These are phyloP conservation scores for Helotiales sp. DNA, from an alignment of 2,329 filamentous ascomycete species.

Conservation along the genomic window DNA sequence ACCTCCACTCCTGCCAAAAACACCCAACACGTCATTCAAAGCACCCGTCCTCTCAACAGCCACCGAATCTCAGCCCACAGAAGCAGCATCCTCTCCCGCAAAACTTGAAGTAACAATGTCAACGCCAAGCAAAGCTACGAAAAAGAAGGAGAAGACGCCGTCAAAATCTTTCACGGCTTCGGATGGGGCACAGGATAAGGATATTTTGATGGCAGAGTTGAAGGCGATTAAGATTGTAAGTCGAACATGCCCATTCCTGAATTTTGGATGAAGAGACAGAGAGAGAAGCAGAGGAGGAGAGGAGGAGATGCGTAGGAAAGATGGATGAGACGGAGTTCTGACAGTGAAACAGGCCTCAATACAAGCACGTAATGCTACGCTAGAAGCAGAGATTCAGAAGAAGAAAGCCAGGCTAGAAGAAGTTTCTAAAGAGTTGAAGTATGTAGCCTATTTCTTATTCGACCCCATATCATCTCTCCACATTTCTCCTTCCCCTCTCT, in stretches of 20 bases:
- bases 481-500: background rate
- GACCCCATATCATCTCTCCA: background rate
- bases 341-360: slow-evolving; percentile 37
- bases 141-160: background rate
- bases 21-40: slow-evolving; percentile 15
- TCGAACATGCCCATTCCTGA: background rate
- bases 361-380: slow-evolving; percentile 52
- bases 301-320: background rate
- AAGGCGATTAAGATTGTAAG: slow-evolving; percentile 42
- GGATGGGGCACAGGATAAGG: slow-evolving; percentile 29
- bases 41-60: background rate
- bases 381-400: slow-evolving; percentile 45
- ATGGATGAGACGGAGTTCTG: background rate
- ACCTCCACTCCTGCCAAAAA: background rate
- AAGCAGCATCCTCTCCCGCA: slow-evolving; percentile 1
- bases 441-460: slow-evolving; percentile 10
- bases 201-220: slow-evolving; percentile 37
- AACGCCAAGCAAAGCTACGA: background rate
- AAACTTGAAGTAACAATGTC: slow-evolving; percentile 2
- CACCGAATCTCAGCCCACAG: background rate
- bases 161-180: background rate
- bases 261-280: no score
- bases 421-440: slow-evolving; percentile 43
- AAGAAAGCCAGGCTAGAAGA: slow-evolving; percentile 46
- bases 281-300: no score